Evolutionary conservation across 2,329 filamentous ascomycete species (phyloP), one percentile per base, ranked within the genome.

Genomic region (Colletotrichum somersetense): DNA sequence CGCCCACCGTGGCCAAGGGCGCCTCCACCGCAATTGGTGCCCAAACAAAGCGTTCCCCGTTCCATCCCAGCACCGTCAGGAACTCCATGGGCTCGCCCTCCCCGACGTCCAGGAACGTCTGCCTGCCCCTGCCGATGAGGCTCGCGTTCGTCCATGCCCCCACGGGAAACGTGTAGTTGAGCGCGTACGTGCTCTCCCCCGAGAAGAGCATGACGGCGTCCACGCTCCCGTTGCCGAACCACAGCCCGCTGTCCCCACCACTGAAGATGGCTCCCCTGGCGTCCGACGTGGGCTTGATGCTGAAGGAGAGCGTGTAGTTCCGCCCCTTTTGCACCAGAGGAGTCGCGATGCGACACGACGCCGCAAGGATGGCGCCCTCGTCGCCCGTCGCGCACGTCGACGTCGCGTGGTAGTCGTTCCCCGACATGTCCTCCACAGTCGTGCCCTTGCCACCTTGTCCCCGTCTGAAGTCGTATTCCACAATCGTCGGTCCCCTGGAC

Each of bases 281-380:
- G 20, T 63, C 48, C 10, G 59, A 68, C 38, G 58, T 73, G 59
- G 72, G 69, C 20, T 75, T 78, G 7, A 87, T 74, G 0, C 80
- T 78, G 18, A 90, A 80, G 0, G 84, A 81, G 1, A 91, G 81
- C 0, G 85, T 88, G 77, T 90, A 90, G 75, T 89, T 82, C 69
- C 87, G 82, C 2, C 89, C 89, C 76, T 90, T 91, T 44, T 72
- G 70, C 61, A 42, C 85, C 87, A 88, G 76, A 0, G 86, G 86
- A 0, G 87, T 89, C 1, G 71, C 78, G 1, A 89, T 68, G 3
- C 78, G 78, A 75, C 87, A 89, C 0, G 77, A 72, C 0, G 78
- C 71, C 5, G 77, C 75, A 26, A 87, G 74, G 1, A 73, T 52
- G 4, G 85, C 62, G 23, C 72, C 69, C 57, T 69, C 61, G 1